Percentiles rank a stretch among this genome's conserved stretches.
Conservation (phyloP, 345 rosid genomes). For the Salix arbutifolia region DNA sequence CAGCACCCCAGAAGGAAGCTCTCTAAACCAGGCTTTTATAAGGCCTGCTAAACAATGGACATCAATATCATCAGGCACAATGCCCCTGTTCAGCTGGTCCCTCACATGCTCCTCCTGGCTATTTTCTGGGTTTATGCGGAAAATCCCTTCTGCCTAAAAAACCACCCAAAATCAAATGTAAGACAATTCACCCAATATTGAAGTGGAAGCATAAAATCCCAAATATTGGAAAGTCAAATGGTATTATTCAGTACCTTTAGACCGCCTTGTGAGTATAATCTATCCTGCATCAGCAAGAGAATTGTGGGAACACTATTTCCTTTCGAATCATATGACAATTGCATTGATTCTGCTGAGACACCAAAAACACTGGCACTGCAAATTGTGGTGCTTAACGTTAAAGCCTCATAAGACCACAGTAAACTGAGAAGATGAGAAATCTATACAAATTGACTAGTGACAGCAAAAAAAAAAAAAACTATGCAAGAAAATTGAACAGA, state of each 20-base stretch:
- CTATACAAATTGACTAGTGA: neutral
- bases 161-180: constrained; percentile 7
- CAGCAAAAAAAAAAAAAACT: neutral
- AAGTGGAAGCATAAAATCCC: neutral
- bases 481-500: neutral
- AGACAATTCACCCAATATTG: neutral
- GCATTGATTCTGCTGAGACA: constrained; percentile 97
- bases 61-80: constrained; percentile 77
- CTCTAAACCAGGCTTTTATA: constrained; percentile 97
- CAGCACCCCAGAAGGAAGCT: constrained; percentile 90
- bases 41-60: constrained; percentile 94
- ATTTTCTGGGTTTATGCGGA: constrained; percentile 93
- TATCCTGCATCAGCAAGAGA: constrained; percentile 85
- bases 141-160: constrained; percentile 85
- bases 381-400: constrained; percentile 15
- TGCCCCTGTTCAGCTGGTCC: constrained; percentile 84
- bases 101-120: constrained; percentile 90
- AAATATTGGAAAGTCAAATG: neutral
- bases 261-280: constrained; percentile 71
- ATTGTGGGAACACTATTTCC: constrained; percentile 94
- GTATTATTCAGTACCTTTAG: constrained; percentile 49
- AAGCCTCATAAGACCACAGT: constrained; percentile 1
- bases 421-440: neutral
- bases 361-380: constrained; percentile 93
- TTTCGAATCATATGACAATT: constrained; percentile 66